A percentile compares a stretch with the other conserved stretches of the same genome.
Evolutionary conservation across 306 rosid genomes (phyloP).

Genomic region (Alnus glutinosa): DNA sequence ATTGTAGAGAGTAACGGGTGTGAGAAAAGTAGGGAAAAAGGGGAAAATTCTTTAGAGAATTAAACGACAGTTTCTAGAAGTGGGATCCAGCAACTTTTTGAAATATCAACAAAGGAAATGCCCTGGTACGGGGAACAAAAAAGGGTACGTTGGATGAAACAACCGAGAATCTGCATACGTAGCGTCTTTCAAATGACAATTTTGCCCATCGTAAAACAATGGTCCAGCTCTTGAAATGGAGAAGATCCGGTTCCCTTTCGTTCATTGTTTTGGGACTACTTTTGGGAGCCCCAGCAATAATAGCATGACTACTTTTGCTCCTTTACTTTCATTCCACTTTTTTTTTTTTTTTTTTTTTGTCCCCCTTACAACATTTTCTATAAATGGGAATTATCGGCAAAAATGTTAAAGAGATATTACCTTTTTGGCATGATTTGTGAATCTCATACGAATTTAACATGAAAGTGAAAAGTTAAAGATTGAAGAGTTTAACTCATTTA

Average conservation of each 20-base stretch:
- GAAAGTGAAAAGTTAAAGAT: too few relatives aligned
- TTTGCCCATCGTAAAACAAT: too few relatives aligned
- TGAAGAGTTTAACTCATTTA: too few relatives aligned
- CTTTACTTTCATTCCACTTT: not conserved
- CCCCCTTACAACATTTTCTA: too few relatives aligned
- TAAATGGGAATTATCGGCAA: not conserved
- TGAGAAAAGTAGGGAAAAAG: not conserved
- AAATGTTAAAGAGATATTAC: too few relatives aligned
- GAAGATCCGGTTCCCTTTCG: too few relatives aligned
- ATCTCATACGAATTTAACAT: too few relatives aligned
- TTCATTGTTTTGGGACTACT: not conserved
- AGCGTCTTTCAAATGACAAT: not conserved
- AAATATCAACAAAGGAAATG: not conserved
- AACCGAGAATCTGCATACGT: not conserved
- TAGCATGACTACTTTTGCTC: not conserved
- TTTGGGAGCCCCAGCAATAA: too few relatives aligned
- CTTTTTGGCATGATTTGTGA: not conserved
- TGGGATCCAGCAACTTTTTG: slow-evolving; percentile 6
- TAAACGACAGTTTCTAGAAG: not conserved
- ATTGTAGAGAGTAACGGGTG: not conserved
- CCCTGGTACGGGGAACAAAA: too few relatives aligned
- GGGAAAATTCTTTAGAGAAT: not conserved
- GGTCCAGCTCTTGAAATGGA: too few relatives aligned
- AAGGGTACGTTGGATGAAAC: not conserved
- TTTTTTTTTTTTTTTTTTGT: too few relatives aligned